Percentiles rank a stretch among this genome's conserved stretches.
Evolutionary conservation across 2,329 filamentous ascomycete genomes (phyloP).

Genomic region (Monilinia laxa): DNA sequence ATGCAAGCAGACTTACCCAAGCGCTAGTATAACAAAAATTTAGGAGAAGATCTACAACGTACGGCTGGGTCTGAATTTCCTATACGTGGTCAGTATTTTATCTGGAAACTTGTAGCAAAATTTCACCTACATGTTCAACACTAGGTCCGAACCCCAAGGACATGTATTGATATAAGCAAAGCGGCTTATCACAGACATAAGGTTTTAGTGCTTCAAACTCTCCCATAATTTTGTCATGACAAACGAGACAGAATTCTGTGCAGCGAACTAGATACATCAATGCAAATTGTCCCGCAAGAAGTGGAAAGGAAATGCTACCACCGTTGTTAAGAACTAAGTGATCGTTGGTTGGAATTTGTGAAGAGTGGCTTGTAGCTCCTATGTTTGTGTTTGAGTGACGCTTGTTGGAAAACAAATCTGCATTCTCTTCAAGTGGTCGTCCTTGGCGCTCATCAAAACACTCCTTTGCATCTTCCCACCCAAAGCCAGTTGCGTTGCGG

Average conservation of each 20-base stretch:
- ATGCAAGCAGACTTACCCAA: slow-evolving; percentile 28
- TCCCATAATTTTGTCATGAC: slow-evolving; percentile 65
- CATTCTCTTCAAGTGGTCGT: slow-evolving; percentile 27
- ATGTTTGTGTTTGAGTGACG: slow-evolving; percentile 22
- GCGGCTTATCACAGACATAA: slow-evolving; percentile 70
- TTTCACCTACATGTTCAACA: slow-evolving; percentile 62
- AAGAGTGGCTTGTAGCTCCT: slow-evolving; percentile 25
- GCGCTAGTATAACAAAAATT: slow-evolving; percentile 70
- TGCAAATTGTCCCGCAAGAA: slow-evolving; percentile 70
- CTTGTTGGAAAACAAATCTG: slow-evolving; percentile 23
- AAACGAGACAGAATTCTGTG: slow-evolving; percentile 84
- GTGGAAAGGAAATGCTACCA: slow-evolving; percentile 50
- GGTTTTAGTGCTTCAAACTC: slow-evolving; percentile 72
- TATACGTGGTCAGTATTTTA: slow-evolving; percentile 6
- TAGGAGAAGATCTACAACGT: slow-evolving; percentile 80
- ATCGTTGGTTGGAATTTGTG: slow-evolving; percentile 36
- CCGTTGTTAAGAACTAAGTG: slow-evolving; percentile 37
- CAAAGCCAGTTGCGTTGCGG: slow-evolving; percentile 51
- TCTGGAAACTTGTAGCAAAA: not conserved
- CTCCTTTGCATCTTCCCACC: slow-evolving; percentile 65
- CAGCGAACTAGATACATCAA: slow-evolving; percentile 76
- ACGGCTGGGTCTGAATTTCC: slow-evolving; percentile 75
- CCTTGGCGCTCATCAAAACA: slow-evolving; percentile 36
- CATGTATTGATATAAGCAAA: slow-evolving; percentile 90
- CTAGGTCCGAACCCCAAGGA: slow-evolving; percentile 79